A percentile compares a stretch with the other conserved stretches of the same genome.
These are phyloP conservation scores for Aspergillus sp. DNA, from an alignment of 2,329 filamentous ascomycete genomes.

Conservation along the genomic window DNA sequence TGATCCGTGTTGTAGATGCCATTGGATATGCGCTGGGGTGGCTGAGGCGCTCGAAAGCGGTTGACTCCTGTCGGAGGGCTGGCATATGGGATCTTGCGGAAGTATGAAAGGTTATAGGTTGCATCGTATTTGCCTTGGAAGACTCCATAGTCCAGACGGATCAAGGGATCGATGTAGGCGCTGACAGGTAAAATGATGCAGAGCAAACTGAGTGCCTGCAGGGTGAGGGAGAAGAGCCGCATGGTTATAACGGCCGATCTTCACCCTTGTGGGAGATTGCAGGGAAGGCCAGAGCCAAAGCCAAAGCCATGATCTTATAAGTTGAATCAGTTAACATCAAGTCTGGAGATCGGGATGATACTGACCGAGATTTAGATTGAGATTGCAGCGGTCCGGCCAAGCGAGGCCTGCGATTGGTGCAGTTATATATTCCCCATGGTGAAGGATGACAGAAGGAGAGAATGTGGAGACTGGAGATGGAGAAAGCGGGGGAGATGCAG, in stretches of 20 bases:
- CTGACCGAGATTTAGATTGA: conserved; percentile 12
- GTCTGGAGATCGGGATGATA: conserved; percentile 9
- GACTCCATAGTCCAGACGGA: conserved; percentile 49
- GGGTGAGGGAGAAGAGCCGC: background rate
- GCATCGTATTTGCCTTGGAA: conserved; percentile 55
- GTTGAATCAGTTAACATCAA: background rate
- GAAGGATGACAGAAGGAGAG: background rate
- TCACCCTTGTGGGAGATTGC: background rate
- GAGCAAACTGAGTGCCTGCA: background rate
- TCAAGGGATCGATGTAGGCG: conserved; percentile 35
- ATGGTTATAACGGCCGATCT: background rate
- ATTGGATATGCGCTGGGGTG: conserved; percentile 49
- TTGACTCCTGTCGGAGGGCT: conserved; percentile 58
- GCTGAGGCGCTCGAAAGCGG: conserved; percentile 62
- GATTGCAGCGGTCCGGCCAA: background rate
- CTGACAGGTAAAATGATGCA: conserved; percentile 6
- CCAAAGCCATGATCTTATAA: background rate
- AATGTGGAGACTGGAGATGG: background rate
- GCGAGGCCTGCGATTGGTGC: conserved; percentile 25
- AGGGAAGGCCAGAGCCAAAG: background rate
- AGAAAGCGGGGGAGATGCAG: conserved; percentile 7
- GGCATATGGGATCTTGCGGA: conserved; percentile 61
- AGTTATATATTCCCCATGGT: conserved; percentile 17
- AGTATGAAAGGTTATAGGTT: conserved; percentile 59
- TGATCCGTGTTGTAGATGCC: conserved; percentile 57